Evolutionary conservation across 352 stramenopile genomes (phyloP).

Genomic region (Globisporangium middletonii): DNA sequence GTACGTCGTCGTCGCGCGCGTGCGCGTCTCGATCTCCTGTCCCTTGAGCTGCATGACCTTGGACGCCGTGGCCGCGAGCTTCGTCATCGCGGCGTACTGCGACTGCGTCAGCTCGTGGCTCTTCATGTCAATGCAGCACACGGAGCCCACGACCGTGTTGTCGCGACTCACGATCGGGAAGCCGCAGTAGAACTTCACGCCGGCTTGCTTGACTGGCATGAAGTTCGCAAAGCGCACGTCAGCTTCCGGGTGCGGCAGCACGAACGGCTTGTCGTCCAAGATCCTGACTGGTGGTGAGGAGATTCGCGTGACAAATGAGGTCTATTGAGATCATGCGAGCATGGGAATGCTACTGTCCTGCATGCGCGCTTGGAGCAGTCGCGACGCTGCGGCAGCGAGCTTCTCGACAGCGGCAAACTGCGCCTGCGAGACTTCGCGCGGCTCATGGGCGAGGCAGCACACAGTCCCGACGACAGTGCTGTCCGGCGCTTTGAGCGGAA

Average conservation of each 20-base stretch:
- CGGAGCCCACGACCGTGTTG: conserved; percentile 47
- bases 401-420: conserved; percentile 40
- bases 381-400: conserved; percentile 33
- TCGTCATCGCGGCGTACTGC: conserved; percentile 52
- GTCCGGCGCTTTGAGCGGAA: conserved; percentile 32
- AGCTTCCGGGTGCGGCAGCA: conserved; percentile 49
- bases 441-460: conserved; percentile 41
- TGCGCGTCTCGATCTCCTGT: conserved; percentile 8
- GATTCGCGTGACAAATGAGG: too few species aligned
- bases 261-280: conserved; percentile 48
- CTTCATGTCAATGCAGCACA: conserved; percentile 57
- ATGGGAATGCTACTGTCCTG: not conserved
- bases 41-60: conserved; percentile 32
- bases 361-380: conserved; percentile 18
- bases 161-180: conserved; percentile 50
- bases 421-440: conserved; percentile 30
- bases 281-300: conserved; percentile 18
- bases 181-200: conserved; percentile 69
- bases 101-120: conserved; percentile 41
- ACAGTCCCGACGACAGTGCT: conserved; percentile 39
- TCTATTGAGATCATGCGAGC: too few species aligned
- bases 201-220: conserved; percentile 27
- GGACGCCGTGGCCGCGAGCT: conserved; percentile 46
- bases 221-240: conserved; percentile 69
- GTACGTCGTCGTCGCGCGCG: not conserved